Evolutionary conservation across 2,329 filamentous ascomycete genomes (phyloP).

Genomic region (Colletotrichum gloeosporioides): DNA sequence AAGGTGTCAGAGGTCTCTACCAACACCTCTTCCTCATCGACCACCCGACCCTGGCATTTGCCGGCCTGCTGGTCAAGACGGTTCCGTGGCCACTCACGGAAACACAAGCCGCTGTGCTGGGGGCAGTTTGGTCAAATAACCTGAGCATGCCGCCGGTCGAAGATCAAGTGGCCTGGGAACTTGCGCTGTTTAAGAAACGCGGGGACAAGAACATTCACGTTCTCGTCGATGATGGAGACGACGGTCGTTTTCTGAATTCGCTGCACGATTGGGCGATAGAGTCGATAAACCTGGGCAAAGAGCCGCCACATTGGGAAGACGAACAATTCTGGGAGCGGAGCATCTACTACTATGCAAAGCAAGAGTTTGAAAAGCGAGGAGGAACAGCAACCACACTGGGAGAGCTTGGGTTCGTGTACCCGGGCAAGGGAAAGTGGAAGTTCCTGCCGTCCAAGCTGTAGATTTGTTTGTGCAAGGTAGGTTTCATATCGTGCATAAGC

Average conservation of each 20-base stretch:
- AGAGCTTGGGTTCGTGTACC: conserved; percentile 23
- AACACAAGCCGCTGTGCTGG: conserved; percentile 77
- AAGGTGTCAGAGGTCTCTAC: conserved; percentile 74
- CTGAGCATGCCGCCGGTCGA: conserved; percentile 65
- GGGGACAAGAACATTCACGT: conserved; percentile 51
- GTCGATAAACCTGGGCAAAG: conserved; percentile 63
- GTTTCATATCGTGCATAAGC: background rate
- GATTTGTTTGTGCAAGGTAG: background rate
- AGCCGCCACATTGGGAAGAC: conserved; percentile 74
- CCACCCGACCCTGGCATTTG: conserved; percentile 80
- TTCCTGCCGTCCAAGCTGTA: background rate
- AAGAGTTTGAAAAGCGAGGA: conserved; percentile 72
- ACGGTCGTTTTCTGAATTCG: conserved; percentile 74
- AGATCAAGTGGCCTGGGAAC: conserved; percentile 76
- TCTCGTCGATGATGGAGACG: conserved; percentile 56
- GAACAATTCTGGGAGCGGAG: conserved; percentile 75
- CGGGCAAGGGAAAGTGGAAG: conserved; percentile 14
- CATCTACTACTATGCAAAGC: conserved; percentile 72
- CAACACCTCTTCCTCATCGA: conserved; percentile 79
- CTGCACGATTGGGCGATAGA: conserved; percentile 66
- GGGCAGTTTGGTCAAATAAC: conserved; percentile 77
- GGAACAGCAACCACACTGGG: conserved; percentile 67
- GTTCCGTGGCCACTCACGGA: conserved; percentile 87
- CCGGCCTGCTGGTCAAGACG: conserved; percentile 78
- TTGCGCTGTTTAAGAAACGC: conserved; percentile 55